Base-by-base conservation (phyloP, 306 rosid genomes). In the Vigna unguiculata region DNA sequence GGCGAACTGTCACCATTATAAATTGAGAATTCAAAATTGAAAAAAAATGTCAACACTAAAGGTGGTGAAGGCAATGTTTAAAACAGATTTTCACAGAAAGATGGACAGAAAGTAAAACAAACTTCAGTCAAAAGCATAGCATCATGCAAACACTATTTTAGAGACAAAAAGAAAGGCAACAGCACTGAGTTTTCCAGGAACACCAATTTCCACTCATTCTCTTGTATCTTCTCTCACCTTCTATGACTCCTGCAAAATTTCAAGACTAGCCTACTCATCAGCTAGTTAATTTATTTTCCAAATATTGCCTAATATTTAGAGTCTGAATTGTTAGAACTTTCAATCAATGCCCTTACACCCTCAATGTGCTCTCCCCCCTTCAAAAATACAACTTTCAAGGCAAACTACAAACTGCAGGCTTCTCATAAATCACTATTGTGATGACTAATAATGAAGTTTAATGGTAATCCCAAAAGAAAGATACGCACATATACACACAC, bases 381-480 rank as follows among this genome's bases (percentile, higher is more conserved):
- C 14, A 60, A 55, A 53, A 65, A 6, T 7, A 13, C 30, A 72
- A 36, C 67, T 72, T 28, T 7, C 54, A 58, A 11, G 46, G 49
- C 49, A 77, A 57, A 55, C 46, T 45, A 25, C 3, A 76, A 40
- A 76, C 53, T 21, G 8, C 70, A 52, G 7, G 16, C 43, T 40
- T 68, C 32, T 62, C 25, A 52, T 5, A 77, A 60, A 43, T 32
- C 9, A 19, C 25, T n/a, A 82, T 12, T 82, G 28, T 13, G 12
- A 64, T 57, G 6, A 58, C 28, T 3, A 16, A 53, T 17, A 9
- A 74, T 69, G n/a, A 54, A n/a, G n/a, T 52, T 36, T 46, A 68
- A 12, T 12, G 19, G 47, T 5, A 64, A 48, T 47, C 59, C 66
- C 25, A 34, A 53, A 76, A 83, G 17, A 74, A 53, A 75, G 13